Evolutionary conservation across 1,139 yeast genomes (phyloP), one percentile per base, ranked within the genome.

Genomic region (Hansenula sp.): DNA sequence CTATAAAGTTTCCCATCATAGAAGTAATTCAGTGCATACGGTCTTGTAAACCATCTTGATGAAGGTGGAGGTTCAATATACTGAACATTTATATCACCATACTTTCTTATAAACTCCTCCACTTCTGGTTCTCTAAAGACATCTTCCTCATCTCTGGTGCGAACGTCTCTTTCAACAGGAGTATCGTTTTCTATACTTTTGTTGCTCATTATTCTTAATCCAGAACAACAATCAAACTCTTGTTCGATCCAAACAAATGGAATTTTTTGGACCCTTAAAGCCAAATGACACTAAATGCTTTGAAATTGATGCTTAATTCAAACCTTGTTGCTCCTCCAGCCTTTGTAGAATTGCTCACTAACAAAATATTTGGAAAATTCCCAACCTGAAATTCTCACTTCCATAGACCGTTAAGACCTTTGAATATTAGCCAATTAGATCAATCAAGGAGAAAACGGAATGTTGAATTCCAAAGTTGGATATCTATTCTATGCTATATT

Each of bases 1-100:
- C 85, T 62, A 56, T 68, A 77, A 26, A 80, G 60, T 3, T 69
- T 69, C 0, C 83, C 84, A 42, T 79, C 71, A 48, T 77, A 67
- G 61, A 78, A 79, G 53, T 75, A 79, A 52, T 80, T 79, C 43
- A 79, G 61, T 0, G 85, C 86, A 52, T 75, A 74, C 0, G 86
- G 86, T 34, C 65, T 62, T 6, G 71, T 70, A 47, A 77, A 66
- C 71, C 78, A 69, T 27, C 71, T 66, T 31, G 33, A 31, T 16
- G 60, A 62, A 19, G 47, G 57, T 2, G 80, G 80, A 14, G 66
- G 62, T 38, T 66, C 65, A 42, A 77, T 76, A 48, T 74, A 76
- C 43, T 66, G 65, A 40, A 75, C 71, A 7, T 71, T 43, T 27
- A 77, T 66, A 22, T 68, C 77, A 3, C 82, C 82, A 50, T 72